Percentiles rank a stretch among this genome's conserved stretches.
Conservation (phyloP, 208 protist species). For the Leptomonas pyrrhocoris region DNA sequence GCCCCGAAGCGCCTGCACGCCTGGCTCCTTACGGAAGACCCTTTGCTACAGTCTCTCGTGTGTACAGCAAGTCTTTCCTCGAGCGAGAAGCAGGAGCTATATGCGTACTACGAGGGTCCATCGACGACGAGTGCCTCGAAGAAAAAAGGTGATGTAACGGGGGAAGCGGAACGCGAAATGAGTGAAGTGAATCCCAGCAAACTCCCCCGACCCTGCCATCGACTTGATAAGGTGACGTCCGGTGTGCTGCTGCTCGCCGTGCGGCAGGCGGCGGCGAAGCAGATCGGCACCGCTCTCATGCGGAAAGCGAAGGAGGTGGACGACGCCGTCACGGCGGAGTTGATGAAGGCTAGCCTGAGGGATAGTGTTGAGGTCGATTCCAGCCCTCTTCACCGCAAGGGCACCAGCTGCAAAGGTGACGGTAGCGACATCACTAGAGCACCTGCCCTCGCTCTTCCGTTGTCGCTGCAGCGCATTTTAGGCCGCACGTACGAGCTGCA, state of each 20-base stretch:
- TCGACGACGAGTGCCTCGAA: neutral
- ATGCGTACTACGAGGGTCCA: conserved; percentile 51
- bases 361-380: no score
- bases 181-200: conserved; percentile 51
- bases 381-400: no score
- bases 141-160: neutral
- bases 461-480: conserved; percentile 19
- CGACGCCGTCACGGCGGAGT: conserved; percentile 26
- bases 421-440: neutral
- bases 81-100: conserved; percentile 61
- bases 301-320: conserved; percentile 71
- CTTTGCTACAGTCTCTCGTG: conserved; percentile 76
- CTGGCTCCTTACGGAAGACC: conserved; percentile 63
- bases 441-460: neutral
- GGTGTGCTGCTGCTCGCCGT: conserved; percentile 82
- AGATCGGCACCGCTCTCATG: conserved; percentile 60
- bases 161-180: neutral
- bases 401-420: neutral
- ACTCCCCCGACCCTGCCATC: conserved; percentile 72
- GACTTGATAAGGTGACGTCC: conserved; percentile 90
- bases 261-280: conserved; percentile 44
- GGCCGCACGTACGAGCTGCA: conserved; percentile 29
- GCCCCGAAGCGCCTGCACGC: conserved; percentile 68
- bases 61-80: conserved; percentile 45
- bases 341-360: conserved; percentile 1